Evolutionary conservation across 108 stramenopile species (phyloP).

Genomic region (Pseudonitzschia delicatissima): DNA sequence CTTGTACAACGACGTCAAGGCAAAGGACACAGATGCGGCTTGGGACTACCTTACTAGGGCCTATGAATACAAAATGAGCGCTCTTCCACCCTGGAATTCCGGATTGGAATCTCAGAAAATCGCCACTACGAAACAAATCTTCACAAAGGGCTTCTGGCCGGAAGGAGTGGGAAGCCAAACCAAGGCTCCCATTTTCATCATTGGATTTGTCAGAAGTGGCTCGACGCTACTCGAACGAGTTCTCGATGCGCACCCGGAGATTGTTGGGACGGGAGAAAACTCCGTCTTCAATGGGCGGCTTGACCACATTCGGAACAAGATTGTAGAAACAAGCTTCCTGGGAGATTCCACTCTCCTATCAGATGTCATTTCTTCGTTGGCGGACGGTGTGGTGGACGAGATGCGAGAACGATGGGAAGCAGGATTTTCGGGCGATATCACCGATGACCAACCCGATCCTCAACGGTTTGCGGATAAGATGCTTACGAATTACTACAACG

Average conservation of each 20-base stretch:
- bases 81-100: constrained; percentile 50
- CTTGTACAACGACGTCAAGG: constrained; percentile 75
- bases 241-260: constrained; percentile 77
- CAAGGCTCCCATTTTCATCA: constrained; percentile 74
- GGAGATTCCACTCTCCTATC: constrained; percentile 36
- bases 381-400: constrained; percentile 61
- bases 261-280: constrained; percentile 87
- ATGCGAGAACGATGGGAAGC: constrained; percentile 65
- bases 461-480: constrained; percentile 83
- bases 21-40: constrained; percentile 57
- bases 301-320: constrained; percentile 64
- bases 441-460: constrained; percentile 14
- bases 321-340: constrained; percentile 52
- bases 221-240: constrained; percentile 85
- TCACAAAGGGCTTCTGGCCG: constrained; percentile 65
- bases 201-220: constrained; percentile 85
- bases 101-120: constrained; percentile 55
- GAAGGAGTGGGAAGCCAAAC: constrained; percentile 55
- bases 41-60: constrained; percentile 60
- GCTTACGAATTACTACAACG: constrained; percentile 79
- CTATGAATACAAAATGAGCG: constrained; percentile 66
- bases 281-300: constrained; percentile 84
- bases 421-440: constrained; percentile 36
- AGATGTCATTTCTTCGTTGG: constrained; percentile 47
- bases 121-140: constrained; percentile 56